Percentiles rank a stretch among this genome's conserved stretches.
Evolutionary conservation across 1,284 basidiomycete species (phyloP).

Genomic region (Rhodotorula sp.): DNA sequence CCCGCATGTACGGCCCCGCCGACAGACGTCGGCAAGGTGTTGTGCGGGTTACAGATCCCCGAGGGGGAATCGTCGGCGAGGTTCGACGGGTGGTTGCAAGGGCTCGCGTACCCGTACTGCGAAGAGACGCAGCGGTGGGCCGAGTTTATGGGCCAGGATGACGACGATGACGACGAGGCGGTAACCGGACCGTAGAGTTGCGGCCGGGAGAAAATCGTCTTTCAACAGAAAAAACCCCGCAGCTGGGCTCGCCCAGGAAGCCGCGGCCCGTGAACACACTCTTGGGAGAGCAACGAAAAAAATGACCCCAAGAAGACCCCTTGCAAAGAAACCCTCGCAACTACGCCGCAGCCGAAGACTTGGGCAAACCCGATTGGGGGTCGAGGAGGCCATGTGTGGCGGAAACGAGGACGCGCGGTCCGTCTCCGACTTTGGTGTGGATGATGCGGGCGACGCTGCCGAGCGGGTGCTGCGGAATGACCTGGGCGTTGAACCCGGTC

Average conservation of each 20-base stretch:
- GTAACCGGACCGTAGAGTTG: not conserved
- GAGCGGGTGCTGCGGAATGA: conserved; percentile 66
- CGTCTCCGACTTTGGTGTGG: conserved; percentile 86
- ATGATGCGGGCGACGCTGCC: conserved; percentile 84
- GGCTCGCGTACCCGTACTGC: conserved; percentile 79
- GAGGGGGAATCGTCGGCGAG: conserved; percentile 58
- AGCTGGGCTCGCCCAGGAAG: too few species aligned
- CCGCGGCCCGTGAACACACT: too few species aligned
- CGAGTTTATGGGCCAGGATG: conserved; percentile 58
- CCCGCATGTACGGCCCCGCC: not conserved
- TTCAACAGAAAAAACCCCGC: too few species aligned
- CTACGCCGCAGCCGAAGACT: conserved; percentile 34
- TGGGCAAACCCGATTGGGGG: conserved; percentile 50
- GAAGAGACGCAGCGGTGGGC: conserved; percentile 88
- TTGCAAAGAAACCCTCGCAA: not conserved
- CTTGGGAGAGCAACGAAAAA: too few species aligned
- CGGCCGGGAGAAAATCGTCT: too few species aligned
- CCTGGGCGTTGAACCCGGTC: conserved; percentile 71
- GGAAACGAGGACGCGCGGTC: conserved; percentile 60
- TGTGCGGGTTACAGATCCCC: conserved; percentile 92
- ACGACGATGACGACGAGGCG: conserved; percentile 2
- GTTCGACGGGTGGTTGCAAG: conserved; percentile 72
- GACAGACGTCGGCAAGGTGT: conserved; percentile 80
- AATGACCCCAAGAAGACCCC: too few species aligned
- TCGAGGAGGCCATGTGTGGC: conserved; percentile 51